Conservation (phyloP, 768 basidiomycete genomes). For the Megacollybia marginata region DNA sequence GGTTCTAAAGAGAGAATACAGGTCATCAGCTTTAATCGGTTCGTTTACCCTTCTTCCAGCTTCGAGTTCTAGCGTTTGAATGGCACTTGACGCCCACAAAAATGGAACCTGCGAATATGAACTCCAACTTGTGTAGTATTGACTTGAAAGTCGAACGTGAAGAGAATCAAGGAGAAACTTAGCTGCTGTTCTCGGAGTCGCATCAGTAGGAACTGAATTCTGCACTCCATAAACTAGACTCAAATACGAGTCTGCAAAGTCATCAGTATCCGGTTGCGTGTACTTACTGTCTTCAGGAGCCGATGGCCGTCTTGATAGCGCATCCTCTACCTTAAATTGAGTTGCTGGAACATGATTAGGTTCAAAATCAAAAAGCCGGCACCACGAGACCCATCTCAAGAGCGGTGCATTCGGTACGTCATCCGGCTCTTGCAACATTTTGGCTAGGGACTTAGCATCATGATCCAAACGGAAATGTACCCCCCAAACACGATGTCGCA, state of each 20-base stretch:
- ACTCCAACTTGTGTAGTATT: too few relatives aligned
- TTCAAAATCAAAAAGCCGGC: constrained; percentile 28
- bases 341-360: constrained; percentile 26
- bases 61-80: too few relatives aligned
- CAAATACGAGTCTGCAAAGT: constrained; percentile 3
- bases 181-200: too few relatives aligned
- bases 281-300: constrained; percentile 6
- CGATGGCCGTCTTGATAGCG: constrained; percentile 18
- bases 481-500: constrained; percentile 22
- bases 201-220: too few relatives aligned
- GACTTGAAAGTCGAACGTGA: too few relatives aligned
- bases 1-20: too few relatives aligned
- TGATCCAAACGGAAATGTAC: constrained; percentile 24
- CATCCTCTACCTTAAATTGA: constrained; percentile 24
- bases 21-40: too few relatives aligned
- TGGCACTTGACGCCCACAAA: too few relatives aligned
- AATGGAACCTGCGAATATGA: too few relatives aligned
- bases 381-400: constrained; percentile 30
- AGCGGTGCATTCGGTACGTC: constrained; percentile 25
- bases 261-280: constrained; percentile 17
- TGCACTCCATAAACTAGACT: too few relatives aligned
- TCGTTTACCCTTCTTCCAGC: too few relatives aligned
- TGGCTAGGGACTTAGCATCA: constrained; percentile 26
- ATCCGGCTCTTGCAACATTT: constrained; percentile 29
- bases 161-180: too few relatives aligned